These are phyloP conservation scores for Vitis rupestris DNA, from an alignment of 164 flowering plant species.

Conservation along the genomic window DNA sequence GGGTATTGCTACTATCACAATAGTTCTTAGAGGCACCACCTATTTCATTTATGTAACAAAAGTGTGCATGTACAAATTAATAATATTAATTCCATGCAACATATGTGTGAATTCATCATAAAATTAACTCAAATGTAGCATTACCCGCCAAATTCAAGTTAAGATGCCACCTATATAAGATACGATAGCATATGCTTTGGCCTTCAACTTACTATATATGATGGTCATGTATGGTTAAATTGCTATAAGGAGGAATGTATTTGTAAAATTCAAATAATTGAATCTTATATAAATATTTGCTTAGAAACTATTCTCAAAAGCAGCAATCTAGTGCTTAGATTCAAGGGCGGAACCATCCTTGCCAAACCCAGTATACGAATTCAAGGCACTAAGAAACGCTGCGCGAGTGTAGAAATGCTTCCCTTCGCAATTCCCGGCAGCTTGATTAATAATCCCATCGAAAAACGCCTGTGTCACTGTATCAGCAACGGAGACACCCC, in stretches of 20 bases:
- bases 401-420: slow-evolving; percentile 12
- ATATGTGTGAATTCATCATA: no score
- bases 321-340: slow-evolving; percentile 17
- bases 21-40: slow-evolving; percentile 43
- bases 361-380: slow-evolving; percentile 10
- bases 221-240: no score
- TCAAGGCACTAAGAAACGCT: slow-evolving; percentile 5
- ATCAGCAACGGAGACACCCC: no score
- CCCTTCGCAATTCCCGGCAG: slow-evolving; percentile 9
- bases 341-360: slow-evolving; percentile 11
- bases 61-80: slow-evolving; percentile 19
- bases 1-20: slow-evolving; percentile 38
- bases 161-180: not conserved
- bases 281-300: no score
- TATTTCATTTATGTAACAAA: slow-evolving; percentile 54
- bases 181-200: not conserved
- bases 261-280: no score
- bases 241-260: no score
- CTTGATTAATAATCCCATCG: slow-evolving; percentile 6
- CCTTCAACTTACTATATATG: not conserved
- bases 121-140: no score
- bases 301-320: not conserved
- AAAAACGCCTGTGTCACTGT: slow-evolving; percentile 14
- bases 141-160: no score
- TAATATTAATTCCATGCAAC: no score